Percentiles rank a stretch among this genome's conserved stretches.
These are phyloP conservation scores for Blepharisma undulans DNA, from an alignment of 169 alveolate genomes.

Conservation along the genomic window DNA sequence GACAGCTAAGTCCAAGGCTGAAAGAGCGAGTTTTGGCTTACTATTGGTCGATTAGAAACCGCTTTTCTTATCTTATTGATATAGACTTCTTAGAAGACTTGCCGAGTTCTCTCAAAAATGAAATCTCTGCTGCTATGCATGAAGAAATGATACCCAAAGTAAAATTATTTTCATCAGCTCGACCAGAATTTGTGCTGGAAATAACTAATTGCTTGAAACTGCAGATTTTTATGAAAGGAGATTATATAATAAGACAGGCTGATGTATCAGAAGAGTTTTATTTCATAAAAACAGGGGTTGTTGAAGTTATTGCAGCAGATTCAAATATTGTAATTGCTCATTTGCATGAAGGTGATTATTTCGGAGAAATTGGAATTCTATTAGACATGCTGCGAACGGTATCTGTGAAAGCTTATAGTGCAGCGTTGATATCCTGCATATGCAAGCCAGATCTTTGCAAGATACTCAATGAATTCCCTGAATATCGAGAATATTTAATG, in stretches of 20 bases:
- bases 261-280: constrained; percentile 56
- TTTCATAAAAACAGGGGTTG: constrained; percentile 57
- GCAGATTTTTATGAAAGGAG: constrained; percentile 39
- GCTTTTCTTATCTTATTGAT: constrained; percentile 31
- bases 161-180: constrained; percentile 57
- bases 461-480: constrained; percentile 52
- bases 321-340: constrained; percentile 46
- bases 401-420: constrained; percentile 47
- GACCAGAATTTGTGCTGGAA: constrained; percentile 52
- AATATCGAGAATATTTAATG: constrained; percentile 35
- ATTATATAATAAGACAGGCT: constrained; percentile 42
- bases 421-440: constrained; percentile 45
- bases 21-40: constrained; percentile 36
- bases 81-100: constrained; percentile 43
- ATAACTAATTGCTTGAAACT: constrained; percentile 47
- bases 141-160: constrained; percentile 54
- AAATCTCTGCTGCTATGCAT: constrained; percentile 47
- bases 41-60: constrained; percentile 44
- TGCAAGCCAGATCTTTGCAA: constrained; percentile 10
- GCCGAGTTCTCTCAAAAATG: constrained; percentile 51
- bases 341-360: constrained; percentile 58
- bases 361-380: constrained; percentile 71
- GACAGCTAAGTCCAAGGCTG: constrained; percentile 42
- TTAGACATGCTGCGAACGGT: constrained; percentile 47
- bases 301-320: constrained; percentile 52